A percentile compares a stretch with the other conserved stretches of the same genome.
Evolutionary conservation across 129 eudicot species (phyloP).

Genomic region (Tagetes erecta): DNA sequence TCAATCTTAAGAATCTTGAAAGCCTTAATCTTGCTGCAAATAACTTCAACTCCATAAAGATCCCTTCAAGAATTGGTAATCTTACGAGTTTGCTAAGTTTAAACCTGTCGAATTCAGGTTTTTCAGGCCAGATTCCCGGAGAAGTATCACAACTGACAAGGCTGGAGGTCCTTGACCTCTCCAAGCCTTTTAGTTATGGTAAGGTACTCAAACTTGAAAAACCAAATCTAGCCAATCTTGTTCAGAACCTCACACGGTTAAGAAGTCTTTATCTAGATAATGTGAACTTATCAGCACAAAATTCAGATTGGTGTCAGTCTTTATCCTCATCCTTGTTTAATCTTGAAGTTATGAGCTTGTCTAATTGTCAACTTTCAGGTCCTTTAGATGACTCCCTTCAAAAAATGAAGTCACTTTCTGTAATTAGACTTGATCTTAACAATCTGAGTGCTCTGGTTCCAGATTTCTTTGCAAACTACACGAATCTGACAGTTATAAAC

Average conservation of each 20-base stretch:
- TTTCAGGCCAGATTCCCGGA: conserved; percentile 4
- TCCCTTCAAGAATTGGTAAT: conserved; percentile 7
- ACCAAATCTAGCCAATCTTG: conserved; percentile 33
- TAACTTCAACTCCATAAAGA: neutral
- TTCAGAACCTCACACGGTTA: conserved; percentile 45
- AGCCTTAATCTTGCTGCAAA: conserved; percentile 28
- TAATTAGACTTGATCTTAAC: conserved; percentile 41
- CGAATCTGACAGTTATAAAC: conserved; percentile 37
- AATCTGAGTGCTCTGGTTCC: conserved; percentile 44
- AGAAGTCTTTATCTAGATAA: conserved; percentile 50
- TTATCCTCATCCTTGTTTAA: conserved; percentile 48
- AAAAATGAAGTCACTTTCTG: conserved; percentile 44
- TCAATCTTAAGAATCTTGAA: neutral
- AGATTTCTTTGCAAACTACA: conserved; percentile 44
- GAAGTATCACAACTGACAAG: neutral
- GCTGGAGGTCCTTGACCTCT: conserved; percentile 19
- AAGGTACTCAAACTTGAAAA: neutral
- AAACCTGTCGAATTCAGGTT: neutral
- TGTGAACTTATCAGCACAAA: conserved; percentile 43
- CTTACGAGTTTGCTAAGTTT: neutral
- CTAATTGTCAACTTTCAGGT: conserved; percentile 47
- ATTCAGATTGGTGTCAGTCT: conserved; percentile 41
- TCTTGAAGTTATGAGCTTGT: conserved; percentile 57
- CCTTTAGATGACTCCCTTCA: conserved; percentile 40
- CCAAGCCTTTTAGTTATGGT: neutral